A percentile compares a stretch with the other conserved stretches of the same genome.
phyloP scores from a whole-genome alignment of 129 eudicot genomes.

The Scalesia atractyloides region DNA sequence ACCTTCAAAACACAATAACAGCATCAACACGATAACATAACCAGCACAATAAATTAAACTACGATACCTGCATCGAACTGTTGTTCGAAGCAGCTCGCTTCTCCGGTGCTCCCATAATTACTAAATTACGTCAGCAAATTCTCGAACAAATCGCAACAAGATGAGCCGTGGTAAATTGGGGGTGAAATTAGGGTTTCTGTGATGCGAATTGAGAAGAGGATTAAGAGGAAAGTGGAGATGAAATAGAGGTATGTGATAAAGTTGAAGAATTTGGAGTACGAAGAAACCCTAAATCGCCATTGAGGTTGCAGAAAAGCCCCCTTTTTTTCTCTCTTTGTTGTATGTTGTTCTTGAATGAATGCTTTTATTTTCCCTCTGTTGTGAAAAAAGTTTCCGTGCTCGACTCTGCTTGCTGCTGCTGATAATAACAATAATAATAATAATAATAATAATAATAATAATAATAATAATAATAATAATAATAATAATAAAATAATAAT shows the following conservation, averaged over 20 bases:
- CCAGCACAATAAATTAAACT: background rate
- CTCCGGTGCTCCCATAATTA: conserved; percentile 42
- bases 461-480: too few relatives aligned
- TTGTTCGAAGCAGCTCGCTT: conserved; percentile 38
- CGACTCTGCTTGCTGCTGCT: conserved; percentile 32
- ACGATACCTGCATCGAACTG: conserved; percentile 37
- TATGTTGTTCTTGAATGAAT: background rate
- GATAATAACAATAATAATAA: conserved; percentile 1
- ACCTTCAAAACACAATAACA: too few relatives aligned
- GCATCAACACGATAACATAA: too few relatives aligned
- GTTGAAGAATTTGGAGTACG: conserved; percentile 7
- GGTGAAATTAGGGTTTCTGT: conserved; percentile 29
- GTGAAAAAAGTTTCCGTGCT: conserved; percentile 29
- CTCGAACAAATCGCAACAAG: background rate
- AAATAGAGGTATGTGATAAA: conserved; percentile 1
- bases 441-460: too few relatives aligned
- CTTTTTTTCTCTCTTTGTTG: conserved; percentile 13
- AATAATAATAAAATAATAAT: too few relatives aligned
- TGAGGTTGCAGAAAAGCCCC: conserved; percentile 14
- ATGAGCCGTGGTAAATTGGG: background rate
- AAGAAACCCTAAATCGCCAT: conserved; percentile 36
- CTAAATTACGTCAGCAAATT: conserved; percentile 3
- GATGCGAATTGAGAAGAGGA: background rate
- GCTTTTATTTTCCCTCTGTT: conserved; percentile 6
- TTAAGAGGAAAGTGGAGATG: background rate